These are phyloP conservation scores for Clavulina sp. DNA, from an alignment of 768 basidiomycete species.

Conservation along the genomic window DNA sequence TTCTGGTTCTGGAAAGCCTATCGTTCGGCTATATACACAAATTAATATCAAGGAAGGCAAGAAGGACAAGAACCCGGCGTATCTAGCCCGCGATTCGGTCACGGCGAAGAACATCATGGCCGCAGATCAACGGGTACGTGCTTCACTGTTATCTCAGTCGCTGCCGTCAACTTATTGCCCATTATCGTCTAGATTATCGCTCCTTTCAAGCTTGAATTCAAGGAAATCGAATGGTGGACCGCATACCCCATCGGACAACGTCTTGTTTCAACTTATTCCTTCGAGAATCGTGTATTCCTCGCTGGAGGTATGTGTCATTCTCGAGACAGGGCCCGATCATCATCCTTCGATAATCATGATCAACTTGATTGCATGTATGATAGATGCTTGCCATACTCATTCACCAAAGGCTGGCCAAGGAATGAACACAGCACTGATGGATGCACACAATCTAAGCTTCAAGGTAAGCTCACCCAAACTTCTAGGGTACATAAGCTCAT, in stretches of 20 bases:
- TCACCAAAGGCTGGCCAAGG: constrained; percentile 18
- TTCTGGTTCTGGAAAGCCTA: background rate
- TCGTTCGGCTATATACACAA: constrained; percentile 2
- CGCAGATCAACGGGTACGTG: background rate
- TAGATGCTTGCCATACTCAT: constrained; percentile 16
- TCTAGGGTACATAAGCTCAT: background rate
- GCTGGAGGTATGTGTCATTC: constrained; percentile 8
- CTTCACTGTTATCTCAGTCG: background rate
- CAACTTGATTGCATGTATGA: background rate
- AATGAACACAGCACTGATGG: constrained; percentile 15
- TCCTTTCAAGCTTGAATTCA: constrained; percentile 13
- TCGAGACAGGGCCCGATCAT: background rate
- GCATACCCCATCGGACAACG: constrained; percentile 13
- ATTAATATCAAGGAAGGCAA: background rate
- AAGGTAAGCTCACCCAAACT: constrained; percentile 8
- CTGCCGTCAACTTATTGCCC: background rate
- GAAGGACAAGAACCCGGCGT: background rate
- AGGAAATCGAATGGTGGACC: constrained; percentile 13
- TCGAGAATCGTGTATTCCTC: constrained; percentile 13
- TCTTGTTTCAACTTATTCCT: constrained; percentile 12
- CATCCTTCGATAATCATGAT: background rate
- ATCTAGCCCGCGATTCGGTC: constrained; percentile 5
- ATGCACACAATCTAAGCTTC: constrained; percentile 16
- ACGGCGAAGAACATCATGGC: constrained; percentile 8
- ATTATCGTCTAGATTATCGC: constrained; percentile 6